Conservation (phyloP, 179 eudicot genomes). For the Beta lomatogona region DNA sequence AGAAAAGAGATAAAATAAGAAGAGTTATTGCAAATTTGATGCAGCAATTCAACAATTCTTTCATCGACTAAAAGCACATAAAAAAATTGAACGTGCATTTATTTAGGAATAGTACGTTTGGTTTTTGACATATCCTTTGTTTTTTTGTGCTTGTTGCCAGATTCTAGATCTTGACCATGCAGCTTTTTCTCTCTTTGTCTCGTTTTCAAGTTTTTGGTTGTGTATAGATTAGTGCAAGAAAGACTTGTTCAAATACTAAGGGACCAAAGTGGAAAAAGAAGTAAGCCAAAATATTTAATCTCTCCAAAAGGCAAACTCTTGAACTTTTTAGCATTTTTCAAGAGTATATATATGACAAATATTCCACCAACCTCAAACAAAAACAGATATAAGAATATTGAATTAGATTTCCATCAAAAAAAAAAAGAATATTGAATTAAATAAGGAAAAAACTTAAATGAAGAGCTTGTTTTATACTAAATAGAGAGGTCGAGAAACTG, state of each 20-base stretch:
- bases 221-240: neutral
- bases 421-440: neutral
- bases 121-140: slow-evolving; percentile 1
- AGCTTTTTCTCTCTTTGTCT: neutral
- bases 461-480: no score
- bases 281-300: neutral
- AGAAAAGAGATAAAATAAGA: no score
- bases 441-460: neutral
- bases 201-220: neutral
- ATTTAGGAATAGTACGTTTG: neutral
- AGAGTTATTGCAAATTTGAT: neutral
- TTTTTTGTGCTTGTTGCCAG: neutral
- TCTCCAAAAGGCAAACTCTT: neutral
- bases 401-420: neutral
- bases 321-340: neutral
- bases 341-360: neutral
- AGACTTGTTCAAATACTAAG: neutral
- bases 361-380: neutral
- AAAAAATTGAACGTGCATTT: neutral
- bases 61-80: neutral
- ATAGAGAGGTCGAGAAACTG: no score
- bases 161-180: slow-evolving; percentile 11
- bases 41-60: no score
- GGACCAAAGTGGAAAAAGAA: neutral
- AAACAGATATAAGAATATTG: neutral